These are phyloP conservation scores for Penicillium bovifimosum DNA, from an alignment of 495 filamentous ascomycete genomes.

Conservation along the genomic window DNA sequence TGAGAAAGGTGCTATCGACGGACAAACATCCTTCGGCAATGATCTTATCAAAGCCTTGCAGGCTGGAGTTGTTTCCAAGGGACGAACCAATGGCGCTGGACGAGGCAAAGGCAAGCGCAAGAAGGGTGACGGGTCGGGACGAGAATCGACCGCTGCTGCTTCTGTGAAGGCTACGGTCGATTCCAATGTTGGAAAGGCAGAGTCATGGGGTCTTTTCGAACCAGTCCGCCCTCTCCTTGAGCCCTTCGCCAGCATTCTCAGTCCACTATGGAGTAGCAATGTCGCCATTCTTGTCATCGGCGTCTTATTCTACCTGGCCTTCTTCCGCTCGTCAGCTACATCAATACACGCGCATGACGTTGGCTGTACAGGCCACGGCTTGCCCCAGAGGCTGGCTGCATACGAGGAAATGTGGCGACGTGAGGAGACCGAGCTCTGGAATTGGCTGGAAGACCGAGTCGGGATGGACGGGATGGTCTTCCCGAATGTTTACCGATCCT, in stretches of 20 bases:
- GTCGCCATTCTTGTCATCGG: slow-evolving; percentile 46
- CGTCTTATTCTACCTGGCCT: slow-evolving; percentile 52
- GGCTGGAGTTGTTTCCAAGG: slow-evolving; percentile 61
- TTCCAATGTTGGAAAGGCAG: slow-evolving; percentile 33
- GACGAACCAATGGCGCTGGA: slow-evolving; percentile 36
- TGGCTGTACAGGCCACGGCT: slow-evolving; percentile 28
- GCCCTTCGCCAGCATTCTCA: slow-evolving; percentile 64
- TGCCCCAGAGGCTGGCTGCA: slow-evolving; percentile 66
- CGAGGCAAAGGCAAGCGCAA: slow-evolving; percentile 48
- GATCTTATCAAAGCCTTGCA: slow-evolving; percentile 71
- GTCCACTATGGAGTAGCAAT: slow-evolving; percentile 65
- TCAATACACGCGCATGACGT: slow-evolving; percentile 33
- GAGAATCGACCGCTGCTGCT: slow-evolving; percentile 31
- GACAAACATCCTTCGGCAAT: slow-evolving; percentile 74
- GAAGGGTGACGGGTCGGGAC: slow-evolving; percentile 44
- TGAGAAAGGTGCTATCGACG: slow-evolving; percentile 90
- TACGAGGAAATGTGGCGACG: slow-evolving; percentile 92
- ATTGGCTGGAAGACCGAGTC: slow-evolving; percentile 88
- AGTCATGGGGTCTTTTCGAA: slow-evolving; percentile 77
- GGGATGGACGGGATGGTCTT: slow-evolving; percentile 63
- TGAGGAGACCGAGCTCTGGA: slow-evolving; percentile 91
- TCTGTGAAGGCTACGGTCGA: slow-evolving; percentile 41
- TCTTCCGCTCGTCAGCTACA: slow-evolving; percentile 50
- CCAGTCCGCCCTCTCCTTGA: slow-evolving; percentile 64
- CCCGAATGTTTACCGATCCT: slow-evolving; percentile 25